Base-by-base conservation (phyloP, 2,329 filamentous ascomycete genomes). In the Colletotrichum magnum region DNA sequence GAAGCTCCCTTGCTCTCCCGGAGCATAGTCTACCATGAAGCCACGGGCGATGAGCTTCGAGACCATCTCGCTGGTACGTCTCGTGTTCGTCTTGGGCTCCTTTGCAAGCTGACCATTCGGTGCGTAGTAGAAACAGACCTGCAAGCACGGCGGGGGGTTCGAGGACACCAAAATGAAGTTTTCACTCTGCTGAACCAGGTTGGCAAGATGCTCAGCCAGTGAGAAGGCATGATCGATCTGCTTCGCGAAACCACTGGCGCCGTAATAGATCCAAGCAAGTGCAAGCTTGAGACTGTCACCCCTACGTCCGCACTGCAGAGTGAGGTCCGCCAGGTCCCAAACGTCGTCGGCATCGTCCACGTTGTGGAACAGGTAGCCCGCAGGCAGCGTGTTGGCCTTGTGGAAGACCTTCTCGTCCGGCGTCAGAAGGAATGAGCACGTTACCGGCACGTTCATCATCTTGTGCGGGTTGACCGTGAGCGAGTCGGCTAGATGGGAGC, bases 401-500 rank as follows among this genome's bases (percentile, higher is more conserved):
- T 96, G 92, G 79, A 98, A 97, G 26, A 92, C 83, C 64, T 86
- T 84, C 77, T 97, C 81, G 77, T 98, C 95, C 2, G 88, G 87
- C 0, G 89, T 91, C 13, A 99, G 87, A 5, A 99, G 87, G 83
- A 97, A 98, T 0, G 92, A 95, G 82, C 95, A 98, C 0, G 95
- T 97, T 48, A 97, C 84, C 0, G 96, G 95, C 3, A 94, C 93
- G 68, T 94, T 94, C 77, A 98, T 88, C 96, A 98, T 98, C 83
- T 98, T 98, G 83, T 99, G 96, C 66, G 96, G 95, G 80, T 97
- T 98, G 63, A 97, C 88, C 2, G 94, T 94, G 47, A 98, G 84
- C 15, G 90, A 94, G 80, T 98, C 88, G 10, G 95, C 96, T 48
- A 92, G 86, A 52, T 94, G 86, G 2, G 88, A 84, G 15, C 95